Evolutionary conservation across 352 stramenopile species (phyloP), one percentile per base, ranked within the genome.

Genomic region (Phytophthora ohioensis): DNA sequence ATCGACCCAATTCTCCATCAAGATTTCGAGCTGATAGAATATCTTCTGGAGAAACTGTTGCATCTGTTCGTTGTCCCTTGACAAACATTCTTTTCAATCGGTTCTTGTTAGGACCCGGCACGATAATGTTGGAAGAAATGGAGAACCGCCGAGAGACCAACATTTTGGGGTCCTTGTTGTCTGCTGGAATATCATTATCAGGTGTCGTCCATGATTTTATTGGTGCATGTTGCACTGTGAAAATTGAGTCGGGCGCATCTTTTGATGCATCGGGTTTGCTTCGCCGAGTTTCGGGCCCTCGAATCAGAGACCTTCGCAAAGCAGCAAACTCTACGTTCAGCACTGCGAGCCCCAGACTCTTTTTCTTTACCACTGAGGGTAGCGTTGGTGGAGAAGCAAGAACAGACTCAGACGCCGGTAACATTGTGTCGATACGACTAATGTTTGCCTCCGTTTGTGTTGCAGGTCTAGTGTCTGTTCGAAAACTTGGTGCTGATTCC

Each of bases 111-210:
- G 49, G 39, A 30, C 32, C 11, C 32, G 27, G 46, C 31, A 47
- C 57, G 5, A 4, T 52, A 2, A 52, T 54, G 11, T 56, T 57
- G 6, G 70, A 67, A 31, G 49, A 75, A 49, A 76, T 62, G 3
- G 82, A 85, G 46, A 81, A 82, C 12, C 79, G 79, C 9, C 81
- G 60, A 2, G 78, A 73, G 4, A 84, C 64, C 17, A 69, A 75
- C 15, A 69, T 54, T 30, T 81, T 70, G n/a, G 36, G 43, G 9
- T 72, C 49, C 61, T 60, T 55, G 3, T n/a, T 59, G 0, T 34
- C 32, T 3, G 38, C 27, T 36, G 8, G 1, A 30, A 32, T 2
- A 21, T 60, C 42, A 12, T 57, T n/a, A 3, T 76, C 64, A 21
- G 31, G 46, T 12, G 7, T 27, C 6, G 39, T 42, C 2, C 4